A percentile compares a stretch with the other conserved stretches of the same genome.
Conservation (phyloP, 78 protist species). For the Dictyostelium firmibasis region DNA sequence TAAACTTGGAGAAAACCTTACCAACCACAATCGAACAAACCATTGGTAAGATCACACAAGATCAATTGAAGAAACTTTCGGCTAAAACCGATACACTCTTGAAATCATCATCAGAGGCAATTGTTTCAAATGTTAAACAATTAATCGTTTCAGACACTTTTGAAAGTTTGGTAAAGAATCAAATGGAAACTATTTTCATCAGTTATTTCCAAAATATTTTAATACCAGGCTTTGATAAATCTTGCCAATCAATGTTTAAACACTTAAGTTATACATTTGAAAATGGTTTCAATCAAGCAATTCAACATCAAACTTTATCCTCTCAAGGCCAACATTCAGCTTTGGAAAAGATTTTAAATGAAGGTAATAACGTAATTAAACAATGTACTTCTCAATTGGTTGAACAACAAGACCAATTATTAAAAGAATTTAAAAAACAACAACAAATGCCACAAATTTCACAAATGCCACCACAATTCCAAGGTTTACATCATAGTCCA, state of each 20-base stretch:
- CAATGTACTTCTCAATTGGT: not conserved
- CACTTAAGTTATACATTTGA: slow-evolving; percentile 21
- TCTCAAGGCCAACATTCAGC: slow-evolving; percentile 26
- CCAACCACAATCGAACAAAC: not conserved
- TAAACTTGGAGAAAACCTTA: slow-evolving; percentile 21
- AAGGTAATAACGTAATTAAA: not conserved
- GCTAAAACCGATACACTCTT: slow-evolving; percentile 16
- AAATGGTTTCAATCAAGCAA: slow-evolving; percentile 24
- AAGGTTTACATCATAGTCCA: not conserved
- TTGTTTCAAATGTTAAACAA: slow-evolving; percentile 3
- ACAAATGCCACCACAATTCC: not conserved
- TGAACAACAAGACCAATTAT: slow-evolving; percentile 9
- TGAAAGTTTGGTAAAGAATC: slow-evolving; percentile 6
- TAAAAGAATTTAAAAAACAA: slow-evolving; percentile 22
- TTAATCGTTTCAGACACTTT: not conserved
- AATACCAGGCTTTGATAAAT: slow-evolving; percentile 74
- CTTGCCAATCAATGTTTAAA: slow-evolving; percentile 50
- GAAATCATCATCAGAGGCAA: slow-evolving; percentile 13
- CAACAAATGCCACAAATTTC: not conserved
- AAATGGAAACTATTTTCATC: slow-evolving; percentile 28
- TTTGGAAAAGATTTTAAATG: not conserved
- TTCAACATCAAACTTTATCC: slow-evolving; percentile 23
- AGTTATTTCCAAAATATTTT: slow-evolving; percentile 31
- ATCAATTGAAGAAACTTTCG: slow-evolving; percentile 14
- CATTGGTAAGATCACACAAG: not conserved